These are phyloP conservation scores for Hanseniaspora pseudoguilliermondii DNA, from an alignment of 805 yeast genomes.

Conservation along the genomic window DNA sequence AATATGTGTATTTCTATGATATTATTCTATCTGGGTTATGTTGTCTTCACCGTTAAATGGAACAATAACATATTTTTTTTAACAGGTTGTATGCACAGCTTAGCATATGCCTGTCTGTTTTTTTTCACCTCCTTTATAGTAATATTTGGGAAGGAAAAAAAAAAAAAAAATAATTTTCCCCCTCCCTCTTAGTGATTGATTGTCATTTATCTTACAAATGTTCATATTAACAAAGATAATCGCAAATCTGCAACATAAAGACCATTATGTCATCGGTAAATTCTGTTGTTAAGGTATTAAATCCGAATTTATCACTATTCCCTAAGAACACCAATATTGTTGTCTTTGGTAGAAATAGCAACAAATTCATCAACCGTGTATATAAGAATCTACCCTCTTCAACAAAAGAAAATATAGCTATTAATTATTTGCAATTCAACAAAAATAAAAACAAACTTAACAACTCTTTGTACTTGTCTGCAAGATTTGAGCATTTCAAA, in stretches of 20 bases:
- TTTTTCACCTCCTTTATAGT: no score
- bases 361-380: neutral
- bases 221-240: neutral
- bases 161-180: no score
- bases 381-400: neutral
- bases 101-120: no score
- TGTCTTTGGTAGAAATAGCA: constrained; percentile 3
- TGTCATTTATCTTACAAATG: no score
- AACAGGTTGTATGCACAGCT: no score
- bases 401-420: neutral
- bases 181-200: no score
- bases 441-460: constrained; percentile 4
- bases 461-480: constrained; percentile 60
- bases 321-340: neutral
- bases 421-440: constrained; percentile 9
- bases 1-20: no score
- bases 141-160: no score
- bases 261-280: neutral
- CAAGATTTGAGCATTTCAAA: constrained; percentile 76
- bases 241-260: neutral
- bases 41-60: no score
- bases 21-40: no score
- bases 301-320: neutral
- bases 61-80: no score
- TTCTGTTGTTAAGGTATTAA: neutral